A percentile compares a stretch with the other conserved stretches of the same genome.
Evolutionary conservation across 1,284 basidiomycete genomes (phyloP).

Genomic region (Trichosporon sp.): DNA sequence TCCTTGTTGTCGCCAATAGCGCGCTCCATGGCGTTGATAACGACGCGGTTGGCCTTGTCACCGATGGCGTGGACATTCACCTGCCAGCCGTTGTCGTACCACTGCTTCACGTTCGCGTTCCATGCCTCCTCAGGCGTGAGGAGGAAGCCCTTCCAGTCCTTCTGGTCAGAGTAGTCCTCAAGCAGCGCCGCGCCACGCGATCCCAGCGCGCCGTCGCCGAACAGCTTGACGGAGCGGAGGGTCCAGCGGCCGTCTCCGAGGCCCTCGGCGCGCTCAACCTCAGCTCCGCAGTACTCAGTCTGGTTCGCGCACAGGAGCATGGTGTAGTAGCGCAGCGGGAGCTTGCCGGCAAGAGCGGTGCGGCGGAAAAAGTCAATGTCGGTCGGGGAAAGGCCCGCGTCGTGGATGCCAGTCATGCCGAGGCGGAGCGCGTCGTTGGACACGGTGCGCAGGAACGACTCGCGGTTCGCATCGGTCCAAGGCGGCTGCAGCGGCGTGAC

Average conservation of each 20-base stretch:
- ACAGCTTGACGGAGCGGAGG: slow-evolving; percentile 74
- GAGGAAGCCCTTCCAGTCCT: slow-evolving; percentile 64
- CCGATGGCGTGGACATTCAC: slow-evolving; percentile 82
- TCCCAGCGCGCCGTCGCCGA: slow-evolving; percentile 73
- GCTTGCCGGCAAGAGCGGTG: slow-evolving; percentile 57
- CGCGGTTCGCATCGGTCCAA: slow-evolving; percentile 58
- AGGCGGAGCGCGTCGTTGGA: slow-evolving; percentile 62
- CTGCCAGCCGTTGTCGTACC: slow-evolving; percentile 53
- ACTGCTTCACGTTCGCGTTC: slow-evolving; percentile 56
- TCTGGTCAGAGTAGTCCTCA: slow-evolving; percentile 75
- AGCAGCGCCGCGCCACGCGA: slow-evolving; percentile 85
- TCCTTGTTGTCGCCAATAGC: slow-evolving; percentile 50
- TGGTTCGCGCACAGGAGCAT: slow-evolving; percentile 58
- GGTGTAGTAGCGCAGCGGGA: slow-evolving; percentile 68
- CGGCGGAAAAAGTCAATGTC: slow-evolving; percentile 65
- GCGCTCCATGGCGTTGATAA: slow-evolving; percentile 71
- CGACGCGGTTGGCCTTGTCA: slow-evolving; percentile 74
- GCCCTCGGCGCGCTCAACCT: slow-evolving; percentile 55
- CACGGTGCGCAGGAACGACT: slow-evolving; percentile 59
- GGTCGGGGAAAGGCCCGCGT: slow-evolving; percentile 58
- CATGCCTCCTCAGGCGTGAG: slow-evolving; percentile 56
- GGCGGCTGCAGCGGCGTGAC: slow-evolving; percentile 53
- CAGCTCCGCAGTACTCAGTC: slow-evolving; percentile 60
- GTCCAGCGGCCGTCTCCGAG: slow-evolving; percentile 57
- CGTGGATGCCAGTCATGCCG: slow-evolving; percentile 77